Conservation (phyloP, 139 green algal species). For the Nannochloris sp. region DNA sequence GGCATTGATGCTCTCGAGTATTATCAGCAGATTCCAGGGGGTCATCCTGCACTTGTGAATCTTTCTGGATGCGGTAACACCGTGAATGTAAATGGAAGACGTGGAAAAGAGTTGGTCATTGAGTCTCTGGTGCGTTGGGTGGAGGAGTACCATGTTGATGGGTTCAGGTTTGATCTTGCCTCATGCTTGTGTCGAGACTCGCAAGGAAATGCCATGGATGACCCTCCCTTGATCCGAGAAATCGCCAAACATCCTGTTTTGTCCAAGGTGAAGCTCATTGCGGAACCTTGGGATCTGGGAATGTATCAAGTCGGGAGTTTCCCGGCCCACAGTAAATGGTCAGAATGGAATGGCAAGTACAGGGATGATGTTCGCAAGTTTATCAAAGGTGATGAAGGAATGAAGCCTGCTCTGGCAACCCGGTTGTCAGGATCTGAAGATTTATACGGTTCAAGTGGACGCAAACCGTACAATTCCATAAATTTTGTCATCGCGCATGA, state of each 20-base stretch:
- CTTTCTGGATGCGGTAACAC: slow-evolving; percentile 86
- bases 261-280: slow-evolving; percentile 76
- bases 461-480: slow-evolving; percentile 81
- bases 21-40: slow-evolving; percentile 64
- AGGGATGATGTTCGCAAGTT: slow-evolving; percentile 75
- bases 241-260: slow-evolving; percentile 77
- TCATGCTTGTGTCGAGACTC: slow-evolving; percentile 73
- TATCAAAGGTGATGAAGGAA: slow-evolving; percentile 61
- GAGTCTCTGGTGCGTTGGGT: slow-evolving; percentile 67
- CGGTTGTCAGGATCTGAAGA: slow-evolving; percentile 79
- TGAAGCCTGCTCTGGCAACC: slow-evolving; percentile 86
- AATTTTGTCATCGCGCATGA: slow-evolving; percentile 96
- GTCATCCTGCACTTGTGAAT: slow-evolving; percentile 64
- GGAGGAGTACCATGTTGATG: slow-evolving; percentile 86
- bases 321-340: slow-evolving; percentile 87
- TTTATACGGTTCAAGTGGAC: slow-evolving; percentile 63
- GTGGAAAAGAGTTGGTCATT: slow-evolving; percentile 66
- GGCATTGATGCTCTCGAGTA: slow-evolving; percentile 74
- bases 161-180: slow-evolving; percentile 94
- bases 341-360: slow-evolving; percentile 89
- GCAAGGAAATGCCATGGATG: slow-evolving; percentile 58
- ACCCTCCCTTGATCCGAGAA: slow-evolving; percentile 72
- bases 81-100: slow-evolving; percentile 75
- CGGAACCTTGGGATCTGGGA: slow-evolving; percentile 86
- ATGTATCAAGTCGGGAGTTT: slow-evolving; percentile 87